Evolutionary conservation across 2,329 filamentous ascomycete genomes (phyloP), one percentile per base, ranked within the genome.

Genomic region (Colletotrichum caudatum): DNA sequence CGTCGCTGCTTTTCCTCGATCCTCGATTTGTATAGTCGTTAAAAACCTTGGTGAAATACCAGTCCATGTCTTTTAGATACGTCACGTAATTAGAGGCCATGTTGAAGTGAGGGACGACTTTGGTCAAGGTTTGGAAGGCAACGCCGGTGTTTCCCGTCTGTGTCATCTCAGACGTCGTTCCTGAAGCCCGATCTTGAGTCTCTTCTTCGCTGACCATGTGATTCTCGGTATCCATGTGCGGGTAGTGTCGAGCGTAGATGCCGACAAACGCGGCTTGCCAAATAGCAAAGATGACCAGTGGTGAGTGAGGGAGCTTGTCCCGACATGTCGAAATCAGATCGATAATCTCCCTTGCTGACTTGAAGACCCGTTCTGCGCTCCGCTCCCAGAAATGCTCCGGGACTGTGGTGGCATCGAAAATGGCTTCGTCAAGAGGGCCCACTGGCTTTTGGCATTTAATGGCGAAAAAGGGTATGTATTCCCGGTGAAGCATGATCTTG

Each of bases 401-500:
- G 5, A 85, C 81, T 39, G 82, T 78, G 8, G 85, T 82, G 16
- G 84, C 77, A 2, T 85, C 81, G 68, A 91, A 89, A 0, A 81
- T 82, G 2, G 89, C 88, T 61, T 84, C 83, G 74, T 92, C 91
- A 14, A 92, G 78, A 0, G 91, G 91, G 0, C 88, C 88, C 46
- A 81, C 75, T 0, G 87, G 87, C 26, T 77, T 79, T 2, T 76
- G 73, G 74, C 84, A 88, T 11, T 84, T 83, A n/a, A 91, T 82
- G 2, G 91, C 89, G 20, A 91, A 85, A 76, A 91, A 92, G 0
- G 91, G 90, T 35, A 93, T 85, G 73, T 91, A 92, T 77, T 93
- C 90, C 73, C 91, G 85, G 76, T 92, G 89, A 37, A 93, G 83
- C 82, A 92, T 89, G 73, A 94, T 90, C 67, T 87, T 85, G 77